These are phyloP conservation scores for Aspergillus proliferans DNA, from an alignment of 2,329 filamentous ascomycete genomes.

Conservation along the genomic window DNA sequence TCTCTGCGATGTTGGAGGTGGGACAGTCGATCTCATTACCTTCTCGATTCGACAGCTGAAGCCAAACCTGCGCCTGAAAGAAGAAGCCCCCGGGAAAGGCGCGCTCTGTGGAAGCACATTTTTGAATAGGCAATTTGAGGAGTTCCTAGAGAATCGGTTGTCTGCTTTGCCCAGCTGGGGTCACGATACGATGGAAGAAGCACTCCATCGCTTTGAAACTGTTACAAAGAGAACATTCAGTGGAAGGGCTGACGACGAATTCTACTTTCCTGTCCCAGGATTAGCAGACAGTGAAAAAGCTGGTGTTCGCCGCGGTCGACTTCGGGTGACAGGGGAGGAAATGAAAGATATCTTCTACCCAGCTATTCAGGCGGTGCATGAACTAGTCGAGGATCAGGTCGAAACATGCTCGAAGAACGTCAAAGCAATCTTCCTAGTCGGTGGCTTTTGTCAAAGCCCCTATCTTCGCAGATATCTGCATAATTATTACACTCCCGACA, in stretches of 20 bases:
- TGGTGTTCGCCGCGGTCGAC: slow-evolving; percentile 14
- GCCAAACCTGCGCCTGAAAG: slow-evolving; percentile 18
- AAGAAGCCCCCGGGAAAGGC: slow-evolving; percentile 19
- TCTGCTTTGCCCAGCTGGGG: slow-evolving; percentile 13
- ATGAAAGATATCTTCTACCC: slow-evolving; percentile 18
- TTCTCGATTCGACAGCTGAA: slow-evolving; percentile 19
- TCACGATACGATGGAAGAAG: slow-evolving; percentile 19
- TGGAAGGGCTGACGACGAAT: slow-evolving; percentile 10
- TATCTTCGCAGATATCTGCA: slow-evolving; percentile 17
- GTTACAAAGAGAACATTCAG: slow-evolving; percentile 18
- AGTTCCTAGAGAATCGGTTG: slow-evolving; percentile 13
- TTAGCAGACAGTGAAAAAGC: slow-evolving; percentile 12
- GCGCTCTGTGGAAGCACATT: slow-evolving; percentile 23
- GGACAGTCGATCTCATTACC: slow-evolving; percentile 26
- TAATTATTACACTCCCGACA: slow-evolving; percentile 3
- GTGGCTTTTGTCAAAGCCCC: slow-evolving; percentile 23
- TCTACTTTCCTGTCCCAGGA: slow-evolving; percentile 19
- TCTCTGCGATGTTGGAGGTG: slow-evolving; percentile 23
- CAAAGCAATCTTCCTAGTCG: slow-evolving; percentile 31
- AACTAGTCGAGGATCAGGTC: slow-evolving; percentile 19
- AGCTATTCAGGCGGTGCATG: slow-evolving; percentile 12
- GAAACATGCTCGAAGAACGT: slow-evolving; percentile 59
- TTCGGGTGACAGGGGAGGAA: slow-evolving; percentile 12
- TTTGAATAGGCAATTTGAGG: slow-evolving; percentile 22
- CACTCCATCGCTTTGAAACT: slow-evolving; percentile 20